Evolutionary conservation across 352 stramenopile genomes (phyloP), one percentile per base, ranked within the genome.

Genomic region (Phytophthora syringae): DNA sequence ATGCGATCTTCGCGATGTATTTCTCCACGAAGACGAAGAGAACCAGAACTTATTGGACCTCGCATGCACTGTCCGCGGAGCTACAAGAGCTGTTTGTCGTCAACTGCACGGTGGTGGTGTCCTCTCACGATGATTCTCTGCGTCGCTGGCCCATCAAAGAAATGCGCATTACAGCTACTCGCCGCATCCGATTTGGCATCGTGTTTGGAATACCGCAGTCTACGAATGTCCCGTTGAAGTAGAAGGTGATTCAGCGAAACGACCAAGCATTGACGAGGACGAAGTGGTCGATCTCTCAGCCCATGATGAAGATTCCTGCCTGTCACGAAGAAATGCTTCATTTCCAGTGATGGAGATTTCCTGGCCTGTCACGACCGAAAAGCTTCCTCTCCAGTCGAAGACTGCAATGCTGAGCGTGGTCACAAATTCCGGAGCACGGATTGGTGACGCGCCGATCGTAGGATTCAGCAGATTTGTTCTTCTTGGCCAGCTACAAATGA

Each of bases 281-380:
- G 21, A 57, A 36, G 16, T 28, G 5, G 42, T 15, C 0, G 16
- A 16, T 1, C 42, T 59, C 15, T 12, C 39, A n/a, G 11, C 7
- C 7, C 49, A 47, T n/a, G 25, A 65, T 13, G 18, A 21, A 36
- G 25, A 48, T 47, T 24, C 13, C 15, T 65, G 27, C 48, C 48
- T 25, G 13, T 59, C 13, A n/a, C 34, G 3, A 65, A 52, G 21
- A n/a, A n/a, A n/a, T n/a, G n/a, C n/a, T n/a, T n/a, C n/a, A n/a
- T n/a, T n/a, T n/a, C n/a, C n/a, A n/a, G n/a, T n/a, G n/a, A n/a
- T n/a, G n/a, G n/a, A n/a, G n/a, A n/a, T n/a, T n/a, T n/a, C n/a
- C n/a, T n/a, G n/a, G n/a, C n/a, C n/a, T n/a, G n/a, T n/a, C n/a
- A n/a, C n/a, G n/a, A n/a, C n/a, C n/a, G 32, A 52, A 2, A 65